Evolutionary conservation across 2,329 filamentous ascomycete genomes (phyloP).

Genomic region (Penicillium thymicola): DNA sequence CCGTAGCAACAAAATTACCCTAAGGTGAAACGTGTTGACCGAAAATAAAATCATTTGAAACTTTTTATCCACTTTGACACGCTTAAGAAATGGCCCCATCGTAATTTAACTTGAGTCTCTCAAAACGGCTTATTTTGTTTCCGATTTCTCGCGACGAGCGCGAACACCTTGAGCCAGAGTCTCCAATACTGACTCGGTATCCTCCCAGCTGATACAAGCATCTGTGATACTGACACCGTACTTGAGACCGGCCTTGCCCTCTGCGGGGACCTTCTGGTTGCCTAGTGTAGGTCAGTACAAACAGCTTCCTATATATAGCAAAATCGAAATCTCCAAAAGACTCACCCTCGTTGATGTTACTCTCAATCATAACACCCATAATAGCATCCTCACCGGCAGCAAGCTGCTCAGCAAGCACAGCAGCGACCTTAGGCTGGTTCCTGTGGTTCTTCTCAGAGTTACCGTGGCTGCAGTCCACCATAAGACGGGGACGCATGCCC

Average conservation of each 20-base stretch:
- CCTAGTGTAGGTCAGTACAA: conserved; percentile 40
- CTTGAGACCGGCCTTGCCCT: conserved; percentile 80
- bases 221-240: conserved; percentile 97
- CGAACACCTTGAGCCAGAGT: conserved; percentile 76
- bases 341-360: conserved; percentile 87
- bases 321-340: neutral
- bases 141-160: conserved; percentile 59
- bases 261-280: conserved; percentile 84
- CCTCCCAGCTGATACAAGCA: conserved; percentile 92
- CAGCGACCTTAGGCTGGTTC: conserved; percentile 94
- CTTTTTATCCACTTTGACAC: conserved; percentile 2
- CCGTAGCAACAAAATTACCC: neutral
- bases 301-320: neutral
- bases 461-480: conserved; percentile 98
- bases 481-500: conserved; percentile 71
- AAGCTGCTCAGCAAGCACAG: conserved; percentile 77
- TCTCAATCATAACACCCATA: conserved; percentile 99
- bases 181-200: conserved; percentile 76
- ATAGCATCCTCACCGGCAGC: conserved; percentile 77
- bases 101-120: neutral
- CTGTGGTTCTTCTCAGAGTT: conserved; percentile 95
- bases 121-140: conserved; percentile 15
- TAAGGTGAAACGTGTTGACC: neutral
- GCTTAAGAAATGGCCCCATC: conserved; percentile 4
- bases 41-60: neutral